Percentiles rank a stretch among this genome's conserved stretches.
Conservation (phyloP, 169 alveolate genomes). For the Cystoisospora suis region DNA sequence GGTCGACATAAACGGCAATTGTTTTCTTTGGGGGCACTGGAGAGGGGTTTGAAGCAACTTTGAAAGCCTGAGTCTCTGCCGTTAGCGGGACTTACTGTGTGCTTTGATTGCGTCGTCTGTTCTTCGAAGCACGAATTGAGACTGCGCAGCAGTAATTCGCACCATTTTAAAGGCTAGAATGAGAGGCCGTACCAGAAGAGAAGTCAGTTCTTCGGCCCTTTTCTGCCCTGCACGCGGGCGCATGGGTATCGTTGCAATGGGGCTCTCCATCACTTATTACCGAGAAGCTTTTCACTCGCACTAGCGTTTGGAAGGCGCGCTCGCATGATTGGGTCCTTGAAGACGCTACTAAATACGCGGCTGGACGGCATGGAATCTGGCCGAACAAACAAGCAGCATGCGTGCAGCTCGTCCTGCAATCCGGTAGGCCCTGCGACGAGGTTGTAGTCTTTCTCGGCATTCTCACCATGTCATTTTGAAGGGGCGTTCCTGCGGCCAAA, state of each 20-base stretch:
- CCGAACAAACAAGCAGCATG: constrained; percentile 50
- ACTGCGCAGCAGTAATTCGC: background rate
- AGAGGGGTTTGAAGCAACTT: background rate
- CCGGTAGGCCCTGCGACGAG: background rate
- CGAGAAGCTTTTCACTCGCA: background rate
- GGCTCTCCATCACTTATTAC: background rate
- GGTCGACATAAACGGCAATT: constrained; percentile 26
- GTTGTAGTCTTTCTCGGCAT: background rate
- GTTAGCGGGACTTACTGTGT: constrained; percentile 8
- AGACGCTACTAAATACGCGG: constrained; percentile 10
- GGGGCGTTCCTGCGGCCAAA: constrained; percentile 47
- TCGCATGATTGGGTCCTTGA: constrained; percentile 36
- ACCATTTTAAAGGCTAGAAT: background rate
- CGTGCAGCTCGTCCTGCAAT: constrained; percentile 49
- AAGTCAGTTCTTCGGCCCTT: constrained; percentile 46
- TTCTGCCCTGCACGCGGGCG: background rate
- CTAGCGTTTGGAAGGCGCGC: constrained; percentile 44
- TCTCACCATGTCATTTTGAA: constrained; percentile 43
- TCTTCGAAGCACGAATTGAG: constrained; percentile 42
- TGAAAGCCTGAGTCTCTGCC: background rate
- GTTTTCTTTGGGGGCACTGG: constrained; percentile 48
- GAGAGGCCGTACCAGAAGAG: background rate
- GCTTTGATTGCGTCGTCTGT: constrained; percentile 18
- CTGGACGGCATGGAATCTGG: constrained; percentile 37
- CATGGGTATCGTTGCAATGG: background rate